Evolutionary conservation across 2,329 filamentous ascomycete species (phyloP), one percentile per base, ranked within the genome.

Genomic region (Sporothrix luriei): DNA sequence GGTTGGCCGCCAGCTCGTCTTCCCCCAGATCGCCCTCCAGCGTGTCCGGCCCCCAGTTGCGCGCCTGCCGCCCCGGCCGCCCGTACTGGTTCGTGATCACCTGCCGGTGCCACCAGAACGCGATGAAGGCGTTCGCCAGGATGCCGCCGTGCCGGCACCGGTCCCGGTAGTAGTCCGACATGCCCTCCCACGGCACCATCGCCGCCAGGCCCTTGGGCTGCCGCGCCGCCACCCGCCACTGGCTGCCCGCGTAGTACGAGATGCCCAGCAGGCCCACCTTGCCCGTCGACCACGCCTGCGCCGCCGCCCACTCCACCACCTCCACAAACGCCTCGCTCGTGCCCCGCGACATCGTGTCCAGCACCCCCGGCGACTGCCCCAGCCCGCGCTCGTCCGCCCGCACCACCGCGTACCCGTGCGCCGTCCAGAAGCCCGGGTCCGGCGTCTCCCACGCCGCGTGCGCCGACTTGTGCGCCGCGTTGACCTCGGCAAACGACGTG

Each of bases 31-130:
- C 82, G 1, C 88, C 88, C 72, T 90, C 88, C 33, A 88, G 79
- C 0, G 87, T 88, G 68, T 84, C 84, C 6, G 66, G 4, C 51
- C 49, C 68, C 71, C 71, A 40, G 68, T 69, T 1, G 3, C 26
- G 2, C 43, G 43, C 43, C 43, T 48, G 43, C 43, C 43, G 43
- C 13, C 43, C 43, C 2, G 83, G 80, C 13, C 80, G 81, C 0
- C 90, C 90, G 71, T 92, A 92, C 76, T 92, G 90, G 74, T 91
- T 91, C 0, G 82, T 81, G 6, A 90, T 79, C 7, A 91, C 87
- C 75, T 90, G 88, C 0, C 87, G 82, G 74, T 90, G 83, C 88
- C 88, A 90, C 88, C 88, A 91, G 74, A 89, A 86, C 14, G 78
- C 75, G 73, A 90, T 89, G 73, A 88, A 88, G 0, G 75, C 76